Evolutionary conservation across 257 asterid genomes (phyloP).

Genomic region (Perilla frutescens): DNA sequence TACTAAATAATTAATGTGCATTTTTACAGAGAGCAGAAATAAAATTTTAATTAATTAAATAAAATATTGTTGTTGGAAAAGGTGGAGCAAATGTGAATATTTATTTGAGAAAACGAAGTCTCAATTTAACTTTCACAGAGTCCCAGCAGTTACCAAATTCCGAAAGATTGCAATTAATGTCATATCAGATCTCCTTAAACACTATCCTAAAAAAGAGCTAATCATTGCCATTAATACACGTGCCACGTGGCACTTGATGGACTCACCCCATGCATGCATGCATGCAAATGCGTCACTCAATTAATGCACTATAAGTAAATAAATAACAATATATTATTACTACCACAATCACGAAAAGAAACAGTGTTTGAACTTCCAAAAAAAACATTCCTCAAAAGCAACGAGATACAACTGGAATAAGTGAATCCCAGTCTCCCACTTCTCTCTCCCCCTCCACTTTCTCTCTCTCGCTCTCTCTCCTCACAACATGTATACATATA

Average conservation of each 20-base stretch:
- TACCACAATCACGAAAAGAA: conserved; percentile 42
- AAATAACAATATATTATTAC: conserved; percentile 24
- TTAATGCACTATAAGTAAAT: neutral
- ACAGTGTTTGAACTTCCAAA: conserved; percentile 46
- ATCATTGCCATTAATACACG: conserved; percentile 56
- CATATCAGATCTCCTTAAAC: conserved; percentile 39
- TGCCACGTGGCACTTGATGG: conserved; percentile 50
- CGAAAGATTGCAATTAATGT: conserved; percentile 37
- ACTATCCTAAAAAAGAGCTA: conserved; percentile 43
- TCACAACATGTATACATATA: neutral
- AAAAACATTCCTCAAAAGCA: conserved; percentile 63
- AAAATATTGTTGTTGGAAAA: too few relatives aligned
- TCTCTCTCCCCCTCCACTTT: conserved; percentile 26
- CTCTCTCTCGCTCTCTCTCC: conserved; percentile 21
- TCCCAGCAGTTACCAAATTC: conserved; percentile 30
- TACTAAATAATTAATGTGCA: too few relatives aligned
- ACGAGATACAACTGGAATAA: conserved; percentile 53
- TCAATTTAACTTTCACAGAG: conserved; percentile 5
- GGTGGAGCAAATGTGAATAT: too few relatives aligned
- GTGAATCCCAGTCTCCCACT: conserved; percentile 49
- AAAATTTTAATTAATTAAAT: too few relatives aligned
- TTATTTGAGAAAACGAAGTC: too few relatives aligned
- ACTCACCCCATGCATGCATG: conserved; percentile 41
- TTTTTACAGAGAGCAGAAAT: too few relatives aligned
- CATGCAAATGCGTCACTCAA: conserved; percentile 46